Base-by-base conservation (phyloP, 495 filamentous ascomycete species). In the Aspergillus hancockii region DNA sequence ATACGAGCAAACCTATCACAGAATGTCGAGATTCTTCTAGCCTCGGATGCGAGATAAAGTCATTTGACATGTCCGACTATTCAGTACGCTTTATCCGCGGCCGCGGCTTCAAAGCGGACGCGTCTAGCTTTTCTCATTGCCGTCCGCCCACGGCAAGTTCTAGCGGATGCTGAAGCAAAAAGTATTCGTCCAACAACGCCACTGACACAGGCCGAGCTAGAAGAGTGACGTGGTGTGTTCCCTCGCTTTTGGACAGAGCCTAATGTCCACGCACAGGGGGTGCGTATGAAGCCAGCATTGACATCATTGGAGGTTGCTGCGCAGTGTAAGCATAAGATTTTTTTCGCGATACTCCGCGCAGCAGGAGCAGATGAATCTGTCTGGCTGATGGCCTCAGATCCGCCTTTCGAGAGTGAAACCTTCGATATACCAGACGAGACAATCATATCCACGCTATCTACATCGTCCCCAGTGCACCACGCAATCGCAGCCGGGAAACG, bases 181-280 rank as follows among this genome's bases (percentile, higher is more conserved):
- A 7, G 25, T 28, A 28, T 28, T 7, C 3, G 3, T 28, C 25
- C 25, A 28, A 28, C 25, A 28, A 7, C 25, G 25, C 52, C 59
- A 5, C 30, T 66, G 57, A 66, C 60, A 0, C 21, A 63, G 19
- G 41, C 34, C 0, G 60, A 66, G 46, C 31, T 66, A 18, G 63
- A 57, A 23, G 60, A 66, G 43, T 52, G 63, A 0, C 57, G 60
- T n/a, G 18, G 4, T 9, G 28, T 60, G 7, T 63, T 66, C 52
- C 52, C 63, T 4, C 52, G 47, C 13, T 66, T 66, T 32, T 66
- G 63, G 63, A 63, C 60, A 9, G 63, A 63, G 31, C 60, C 60
- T 19, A 55, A 63, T 55, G 25, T 63, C 7, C 63, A 52, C 4
- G 60, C 55, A 1, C 55, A 52, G 25, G 16, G 60, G 16, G 5